Evolutionary conservation across 1,284 basidiomycete genomes (phyloP).

Genomic region (Malassezia sp.): DNA sequence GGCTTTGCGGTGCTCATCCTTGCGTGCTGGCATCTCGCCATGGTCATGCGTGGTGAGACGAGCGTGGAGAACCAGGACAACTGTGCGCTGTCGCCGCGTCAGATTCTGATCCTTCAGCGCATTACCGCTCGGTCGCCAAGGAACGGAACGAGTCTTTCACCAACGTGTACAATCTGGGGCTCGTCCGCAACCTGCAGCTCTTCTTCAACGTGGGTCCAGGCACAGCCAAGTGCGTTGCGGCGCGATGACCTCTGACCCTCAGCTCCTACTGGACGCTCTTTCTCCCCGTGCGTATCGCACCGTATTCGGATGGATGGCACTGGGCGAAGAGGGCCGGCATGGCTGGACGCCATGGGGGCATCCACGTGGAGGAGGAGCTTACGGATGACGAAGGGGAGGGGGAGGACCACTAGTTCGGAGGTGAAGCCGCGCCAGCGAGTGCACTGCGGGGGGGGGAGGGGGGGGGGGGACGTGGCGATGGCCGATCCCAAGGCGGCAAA

Average conservation of each 20-base stretch:
- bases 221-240: too few species aligned
- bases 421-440: too few species aligned
- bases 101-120: too few species aligned
- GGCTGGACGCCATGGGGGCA: constrained; percentile 46
- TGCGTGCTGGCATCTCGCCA: constrained; percentile 67
- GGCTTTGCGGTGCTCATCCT: constrained; percentile 69
- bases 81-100: too few species aligned
- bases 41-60: constrained; percentile 69
- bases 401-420: too few species aligned
- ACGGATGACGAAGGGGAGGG: constrained; percentile 52
- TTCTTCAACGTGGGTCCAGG: constrained; percentile 76
- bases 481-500: background rate
- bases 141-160: constrained; percentile 58
- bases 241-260: too few species aligned
- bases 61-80: constrained; percentile 84
- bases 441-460: too few species aligned
- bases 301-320: constrained; percentile 71
- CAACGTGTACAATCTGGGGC: constrained; percentile 81
- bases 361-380: constrained; percentile 50
- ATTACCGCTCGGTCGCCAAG: constrained; percentile 63
- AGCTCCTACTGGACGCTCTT: constrained; percentile 59
- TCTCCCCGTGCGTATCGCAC: constrained; percentile 66
- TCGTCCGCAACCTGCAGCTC: constrained; percentile 60
- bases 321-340: constrained; percentile 63
- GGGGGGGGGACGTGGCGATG: too few species aligned